Evolutionary conservation across 306 rosid species (phyloP).

Genomic region (Mimosa pudica): DNA sequence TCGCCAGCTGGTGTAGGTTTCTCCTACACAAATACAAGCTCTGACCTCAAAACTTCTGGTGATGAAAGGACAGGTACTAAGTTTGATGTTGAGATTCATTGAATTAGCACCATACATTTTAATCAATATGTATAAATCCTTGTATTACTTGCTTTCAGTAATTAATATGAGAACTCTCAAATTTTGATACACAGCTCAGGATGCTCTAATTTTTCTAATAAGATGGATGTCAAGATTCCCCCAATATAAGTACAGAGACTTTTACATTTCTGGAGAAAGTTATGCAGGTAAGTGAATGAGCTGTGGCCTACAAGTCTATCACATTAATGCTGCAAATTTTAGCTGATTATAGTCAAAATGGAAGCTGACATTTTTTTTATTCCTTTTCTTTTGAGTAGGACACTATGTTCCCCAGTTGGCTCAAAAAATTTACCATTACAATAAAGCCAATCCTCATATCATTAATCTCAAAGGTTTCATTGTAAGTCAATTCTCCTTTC

Average conservation of each 20-base stretch:
- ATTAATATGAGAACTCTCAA: neutral
- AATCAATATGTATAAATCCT: neutral
- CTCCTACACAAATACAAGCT: slow-evolving; percentile 68
- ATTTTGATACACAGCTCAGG: slow-evolving; percentile 53
- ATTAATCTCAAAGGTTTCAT: slow-evolving; percentile 68
- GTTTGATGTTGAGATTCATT: neutral
- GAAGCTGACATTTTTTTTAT: neutral
- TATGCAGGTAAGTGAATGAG: slow-evolving; percentile 63
- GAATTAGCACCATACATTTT: neutral
- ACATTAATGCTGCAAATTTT: neutral
- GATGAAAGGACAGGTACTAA: slow-evolving; percentile 57
- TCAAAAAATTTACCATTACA: slow-evolving; percentile 51
- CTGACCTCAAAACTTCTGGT: slow-evolving; percentile 55
- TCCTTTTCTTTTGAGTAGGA: slow-evolving; percentile 33
- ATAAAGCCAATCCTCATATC: slow-evolving; percentile 49
- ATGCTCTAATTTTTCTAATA: slow-evolving; percentile 56
- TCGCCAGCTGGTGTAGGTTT: slow-evolving; percentile 80
- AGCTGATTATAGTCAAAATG: neutral
- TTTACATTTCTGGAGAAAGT: slow-evolving; percentile 73
- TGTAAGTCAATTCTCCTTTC: slow-evolving; percentile 42
- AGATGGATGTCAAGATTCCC: slow-evolving; percentile 69
- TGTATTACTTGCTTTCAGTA: neutral
- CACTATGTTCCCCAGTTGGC: slow-evolving; percentile 77
- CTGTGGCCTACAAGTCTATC: neutral
- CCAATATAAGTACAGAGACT: slow-evolving; percentile 55